Conservation (phyloP, 73 alveolate species). For the Blepharisma stoltei region DNA sequence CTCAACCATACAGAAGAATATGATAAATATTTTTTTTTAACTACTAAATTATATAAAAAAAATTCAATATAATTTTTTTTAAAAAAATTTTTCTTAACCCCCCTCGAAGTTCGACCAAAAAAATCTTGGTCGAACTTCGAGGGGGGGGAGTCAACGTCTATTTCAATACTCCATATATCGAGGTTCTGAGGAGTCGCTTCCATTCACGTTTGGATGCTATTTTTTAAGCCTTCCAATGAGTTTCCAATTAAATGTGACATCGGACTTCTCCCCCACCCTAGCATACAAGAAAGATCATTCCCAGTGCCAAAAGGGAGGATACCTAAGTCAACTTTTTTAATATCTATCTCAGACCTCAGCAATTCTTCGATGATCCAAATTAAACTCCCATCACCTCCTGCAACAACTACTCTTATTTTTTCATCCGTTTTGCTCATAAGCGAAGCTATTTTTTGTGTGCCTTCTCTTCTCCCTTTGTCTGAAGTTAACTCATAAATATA, state of each 20-base stretch:
- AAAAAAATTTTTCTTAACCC: too few relatives aligned
- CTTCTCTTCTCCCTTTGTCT: too few relatives aligned
- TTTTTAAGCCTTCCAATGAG: not conserved
- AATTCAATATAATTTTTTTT: too few relatives aligned
- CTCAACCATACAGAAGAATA: too few relatives aligned
- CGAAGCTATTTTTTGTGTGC: too few relatives aligned
- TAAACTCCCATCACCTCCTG: conserved; percentile 88
- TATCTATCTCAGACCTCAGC: conserved; percentile 34
- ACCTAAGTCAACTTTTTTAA: conserved; percentile 42
- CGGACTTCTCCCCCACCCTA: conserved; percentile 57
- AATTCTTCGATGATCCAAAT: conserved; percentile 68
- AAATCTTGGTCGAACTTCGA: too few relatives aligned
- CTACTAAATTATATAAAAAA: too few relatives aligned
- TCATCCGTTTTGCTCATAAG: too few relatives aligned
- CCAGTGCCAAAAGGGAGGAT: conserved; percentile 82
- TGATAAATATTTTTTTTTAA: too few relatives aligned
- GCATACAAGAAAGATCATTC: conserved; percentile 57
- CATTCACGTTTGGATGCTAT: conserved; percentile 36
- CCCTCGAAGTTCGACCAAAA: too few relatives aligned
- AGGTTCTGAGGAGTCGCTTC: conserved; percentile 52
- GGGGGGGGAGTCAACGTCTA: too few relatives aligned
- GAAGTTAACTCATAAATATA: too few relatives aligned
- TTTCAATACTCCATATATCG: conserved; percentile 83
- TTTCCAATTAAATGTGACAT: not conserved
- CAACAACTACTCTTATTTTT: conserved; percentile 38